Conservation (phyloP, 805 yeast species). For the Suhomyces xylopsoci region DNA sequence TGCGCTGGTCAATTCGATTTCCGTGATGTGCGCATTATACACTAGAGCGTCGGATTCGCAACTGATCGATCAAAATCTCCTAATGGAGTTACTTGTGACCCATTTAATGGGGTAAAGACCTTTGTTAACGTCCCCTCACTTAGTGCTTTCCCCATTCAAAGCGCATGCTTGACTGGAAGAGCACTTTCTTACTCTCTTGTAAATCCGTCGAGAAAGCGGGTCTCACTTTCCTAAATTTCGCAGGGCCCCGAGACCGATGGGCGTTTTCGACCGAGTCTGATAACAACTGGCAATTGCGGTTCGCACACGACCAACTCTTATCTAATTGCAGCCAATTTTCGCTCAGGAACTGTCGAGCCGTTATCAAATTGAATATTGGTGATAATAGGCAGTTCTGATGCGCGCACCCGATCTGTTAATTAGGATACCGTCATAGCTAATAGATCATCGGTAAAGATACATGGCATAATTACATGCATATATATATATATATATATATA, state of each 20-base stretch:
- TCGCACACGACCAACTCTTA: not conserved
- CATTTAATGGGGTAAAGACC: not conserved
- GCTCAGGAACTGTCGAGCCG: not conserved
- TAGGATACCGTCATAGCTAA: not conserved
- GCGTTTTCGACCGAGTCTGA: not conserved
- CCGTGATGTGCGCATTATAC: not conserved
- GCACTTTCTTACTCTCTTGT: not conserved
- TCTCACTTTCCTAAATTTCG: not conserved
- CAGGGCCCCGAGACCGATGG: not conserved
- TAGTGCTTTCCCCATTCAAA: not conserved
- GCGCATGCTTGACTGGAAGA: not conserved
- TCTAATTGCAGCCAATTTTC: not conserved
- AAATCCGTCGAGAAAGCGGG: not conserved
- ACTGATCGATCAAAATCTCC: not conserved
- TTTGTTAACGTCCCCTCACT: not conserved
- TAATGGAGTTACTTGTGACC: not conserved
- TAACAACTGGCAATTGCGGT: not conserved
- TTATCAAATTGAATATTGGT: not conserved
- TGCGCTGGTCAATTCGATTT: not conserved
- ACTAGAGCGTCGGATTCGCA: not conserved
- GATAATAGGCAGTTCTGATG: not conserved
- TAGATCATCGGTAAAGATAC: not conserved
- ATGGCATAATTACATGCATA: not conserved
- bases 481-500: not conserved
- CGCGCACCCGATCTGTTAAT: not conserved